Percentiles rank a stretch among this genome's conserved stretches.
These are phyloP conservation scores for Termitomyces sp. DNA, from an alignment of 768 basidiomycete genomes.

Conservation along the genomic window DNA sequence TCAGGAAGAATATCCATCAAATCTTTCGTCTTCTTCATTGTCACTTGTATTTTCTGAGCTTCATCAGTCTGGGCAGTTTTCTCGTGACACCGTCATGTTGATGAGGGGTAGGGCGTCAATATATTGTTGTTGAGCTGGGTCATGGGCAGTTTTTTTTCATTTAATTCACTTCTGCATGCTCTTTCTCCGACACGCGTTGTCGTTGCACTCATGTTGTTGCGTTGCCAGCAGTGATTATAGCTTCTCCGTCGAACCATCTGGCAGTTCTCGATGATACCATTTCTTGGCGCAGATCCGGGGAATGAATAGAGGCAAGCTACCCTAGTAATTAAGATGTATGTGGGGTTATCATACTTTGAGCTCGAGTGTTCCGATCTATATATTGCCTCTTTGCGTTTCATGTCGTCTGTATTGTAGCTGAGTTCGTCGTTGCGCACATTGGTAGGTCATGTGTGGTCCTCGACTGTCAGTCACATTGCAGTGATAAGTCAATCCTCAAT, in stretches of 20 bases:
- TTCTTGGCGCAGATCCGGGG: neutral
- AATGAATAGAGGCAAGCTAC: no score
- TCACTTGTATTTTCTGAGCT: neutral
- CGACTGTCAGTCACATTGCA: no score
- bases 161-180: neutral
- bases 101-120: neutral
- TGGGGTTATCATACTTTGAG: no score
- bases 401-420: no score
- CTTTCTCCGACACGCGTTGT: constrained; percentile 10
- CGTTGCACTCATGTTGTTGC: neutral
- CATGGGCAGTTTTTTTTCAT: neutral
- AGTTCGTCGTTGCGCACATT: no score
- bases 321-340: no score
- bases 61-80: neutral
- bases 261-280: neutral
- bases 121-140: neutral
- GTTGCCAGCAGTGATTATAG: neutral
- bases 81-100: neutral
- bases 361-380: no score
- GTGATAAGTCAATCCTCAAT: no score
- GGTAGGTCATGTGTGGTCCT: no score
- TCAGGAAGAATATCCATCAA: no score
- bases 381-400: no score
- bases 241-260: neutral
- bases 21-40: neutral